Percentiles rank a stretch among this genome's conserved stretches.
phyloP scores from a whole-genome alignment of 768 basidiomycete species.

The Cyclocybe cylindracea region DNA sequence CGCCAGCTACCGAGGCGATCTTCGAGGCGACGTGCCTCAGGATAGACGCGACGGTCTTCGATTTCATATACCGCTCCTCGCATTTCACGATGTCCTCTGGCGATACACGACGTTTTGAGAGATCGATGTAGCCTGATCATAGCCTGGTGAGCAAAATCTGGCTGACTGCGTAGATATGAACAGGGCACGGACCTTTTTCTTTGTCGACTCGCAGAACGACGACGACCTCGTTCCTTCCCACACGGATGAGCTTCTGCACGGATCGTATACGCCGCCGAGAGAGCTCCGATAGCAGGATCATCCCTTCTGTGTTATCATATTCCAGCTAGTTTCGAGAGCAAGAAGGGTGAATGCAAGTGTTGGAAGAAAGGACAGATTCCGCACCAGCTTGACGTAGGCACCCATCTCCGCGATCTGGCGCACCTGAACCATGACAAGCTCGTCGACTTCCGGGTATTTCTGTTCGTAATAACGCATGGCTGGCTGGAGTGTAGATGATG shows the following conservation, averaged over 20 bases:
- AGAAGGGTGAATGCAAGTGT: background rate
- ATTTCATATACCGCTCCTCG: slow-evolving; percentile 98
- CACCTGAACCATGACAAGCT: slow-evolving; percentile 99
- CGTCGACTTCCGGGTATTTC: slow-evolving; percentile 94
- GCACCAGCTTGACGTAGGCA: slow-evolving; percentile 95
- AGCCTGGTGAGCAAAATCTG: background rate
- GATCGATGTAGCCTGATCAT: slow-evolving; percentile 89
- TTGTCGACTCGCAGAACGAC: slow-evolving; percentile 98
- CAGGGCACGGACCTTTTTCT: slow-evolving; percentile 78
- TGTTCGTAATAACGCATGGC: slow-evolving; percentile 91
- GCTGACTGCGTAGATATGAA: background rate
- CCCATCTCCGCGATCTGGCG: slow-evolving; percentile 99
- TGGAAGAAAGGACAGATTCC: slow-evolving; percentile 24
- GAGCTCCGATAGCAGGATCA: slow-evolving; percentile 98
- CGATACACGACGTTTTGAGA: slow-evolving; percentile 96
- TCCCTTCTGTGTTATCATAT: slow-evolving; percentile 99
- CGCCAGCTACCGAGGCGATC: slow-evolving; percentile 49
- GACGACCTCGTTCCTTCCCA: slow-evolving; percentile 97
- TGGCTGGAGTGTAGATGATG: background rate
- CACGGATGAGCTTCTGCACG: slow-evolving; percentile 96
- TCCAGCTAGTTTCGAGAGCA: slow-evolving; percentile 68
- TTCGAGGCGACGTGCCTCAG: slow-evolving; percentile 90
- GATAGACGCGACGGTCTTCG: slow-evolving; percentile 92
- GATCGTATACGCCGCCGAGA: slow-evolving; percentile 94
- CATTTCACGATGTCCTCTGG: slow-evolving; percentile 99